A percentile compares a stretch with the other conserved stretches of the same genome.
Conservation (phyloP, 139 green algal genomes). For the Yamagishiella unicocca region DNA sequence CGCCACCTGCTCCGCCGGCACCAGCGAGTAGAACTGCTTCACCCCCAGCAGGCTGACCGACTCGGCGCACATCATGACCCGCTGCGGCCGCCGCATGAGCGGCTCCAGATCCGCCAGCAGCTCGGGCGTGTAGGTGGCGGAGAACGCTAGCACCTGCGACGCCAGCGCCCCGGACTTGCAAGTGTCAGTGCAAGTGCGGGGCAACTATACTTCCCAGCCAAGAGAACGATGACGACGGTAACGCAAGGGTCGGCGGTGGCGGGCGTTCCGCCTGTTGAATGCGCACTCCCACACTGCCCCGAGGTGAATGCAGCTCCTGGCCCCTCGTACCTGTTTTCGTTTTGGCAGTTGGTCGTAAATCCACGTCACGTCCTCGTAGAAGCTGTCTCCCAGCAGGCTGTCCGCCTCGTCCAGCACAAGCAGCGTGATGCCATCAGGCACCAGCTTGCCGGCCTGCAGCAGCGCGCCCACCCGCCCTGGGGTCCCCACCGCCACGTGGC, state of each 20-base stretch:
- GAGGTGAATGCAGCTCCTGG: too few species aligned
- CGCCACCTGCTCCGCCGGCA: slow-evolving; percentile 36
- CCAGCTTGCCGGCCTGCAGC: slow-evolving; percentile 62
- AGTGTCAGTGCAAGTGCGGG: too few species aligned
- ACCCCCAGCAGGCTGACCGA: slow-evolving; percentile 66
- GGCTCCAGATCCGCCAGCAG: slow-evolving; percentile 70
- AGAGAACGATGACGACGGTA: too few species aligned
- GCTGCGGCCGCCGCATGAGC: slow-evolving; percentile 72
- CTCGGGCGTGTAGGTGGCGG: slow-evolving; percentile 77
- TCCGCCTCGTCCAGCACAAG: slow-evolving; percentile 91
- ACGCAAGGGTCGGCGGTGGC: too few species aligned
- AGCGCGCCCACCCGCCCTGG: slow-evolving; percentile 81
- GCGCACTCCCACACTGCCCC: too few species aligned
- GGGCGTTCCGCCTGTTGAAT: too few species aligned
- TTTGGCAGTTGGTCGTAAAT: slow-evolving; percentile 67
- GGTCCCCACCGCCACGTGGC: slow-evolving; percentile 85
- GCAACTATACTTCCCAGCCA: too few species aligned
- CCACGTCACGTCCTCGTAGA: slow-evolving; percentile 64
- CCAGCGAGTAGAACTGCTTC: slow-evolving; percentile 73
- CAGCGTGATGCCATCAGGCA: slow-evolving; percentile 35
- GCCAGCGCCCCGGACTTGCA: too few species aligned
- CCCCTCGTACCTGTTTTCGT: slow-evolving; percentile 65
- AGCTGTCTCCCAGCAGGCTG: slow-evolving; percentile 72
- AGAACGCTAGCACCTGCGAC: slow-evolving; percentile 86
- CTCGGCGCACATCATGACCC: slow-evolving; percentile 71